Percentiles rank a stretch among this genome's conserved stretches.
Conservation (phyloP, 2,329 filamentous ascomycete species). For the Pyrenophora graminea region DNA sequence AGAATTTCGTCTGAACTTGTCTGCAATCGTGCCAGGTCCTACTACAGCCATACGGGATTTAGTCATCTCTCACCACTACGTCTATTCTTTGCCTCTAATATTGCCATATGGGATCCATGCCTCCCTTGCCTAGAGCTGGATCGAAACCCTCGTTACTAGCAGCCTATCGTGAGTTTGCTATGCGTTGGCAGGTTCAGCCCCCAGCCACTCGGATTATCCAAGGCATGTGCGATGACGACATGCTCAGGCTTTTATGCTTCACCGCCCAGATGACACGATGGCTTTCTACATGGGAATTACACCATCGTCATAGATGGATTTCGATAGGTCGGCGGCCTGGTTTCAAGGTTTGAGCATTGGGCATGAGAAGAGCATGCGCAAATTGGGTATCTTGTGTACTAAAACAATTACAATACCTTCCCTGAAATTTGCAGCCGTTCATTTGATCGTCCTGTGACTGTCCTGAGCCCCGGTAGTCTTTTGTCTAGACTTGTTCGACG, state of each 20-base stretch:
- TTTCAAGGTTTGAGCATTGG: background rate
- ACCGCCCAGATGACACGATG: conserved; percentile 21
- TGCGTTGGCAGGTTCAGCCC: conserved; percentile 20
- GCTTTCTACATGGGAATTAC: background rate
- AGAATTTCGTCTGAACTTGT: no score
- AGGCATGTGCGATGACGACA: conserved; percentile 22
- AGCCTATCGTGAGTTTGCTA: conserved; percentile 16
- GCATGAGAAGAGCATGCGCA: background rate
- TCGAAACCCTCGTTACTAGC: background rate
- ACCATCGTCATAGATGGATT: background rate
- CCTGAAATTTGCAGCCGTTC: background rate
- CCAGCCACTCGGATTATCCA: conserved; percentile 9
- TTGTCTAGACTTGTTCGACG: conserved; percentile 13
- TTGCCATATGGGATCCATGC: no score
- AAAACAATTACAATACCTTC: conserved; percentile 2
- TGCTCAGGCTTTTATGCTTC: conserved; percentile 13
- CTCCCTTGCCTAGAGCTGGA: conserved; percentile 2
- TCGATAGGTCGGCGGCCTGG: no score
- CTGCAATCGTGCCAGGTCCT: no score
- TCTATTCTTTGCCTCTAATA: no score
- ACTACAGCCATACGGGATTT: no score
- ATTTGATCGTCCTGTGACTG: background rate
- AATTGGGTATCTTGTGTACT: conserved; percentile 8
- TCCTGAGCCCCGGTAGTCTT: background rate
- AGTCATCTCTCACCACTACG: background rate